A percentile compares a stretch with the other conserved stretches of the same genome.
Evolutionary conservation across 2,329 filamentous ascomycete species (phyloP).

Genomic region (Cladosporium sp.): DNA sequence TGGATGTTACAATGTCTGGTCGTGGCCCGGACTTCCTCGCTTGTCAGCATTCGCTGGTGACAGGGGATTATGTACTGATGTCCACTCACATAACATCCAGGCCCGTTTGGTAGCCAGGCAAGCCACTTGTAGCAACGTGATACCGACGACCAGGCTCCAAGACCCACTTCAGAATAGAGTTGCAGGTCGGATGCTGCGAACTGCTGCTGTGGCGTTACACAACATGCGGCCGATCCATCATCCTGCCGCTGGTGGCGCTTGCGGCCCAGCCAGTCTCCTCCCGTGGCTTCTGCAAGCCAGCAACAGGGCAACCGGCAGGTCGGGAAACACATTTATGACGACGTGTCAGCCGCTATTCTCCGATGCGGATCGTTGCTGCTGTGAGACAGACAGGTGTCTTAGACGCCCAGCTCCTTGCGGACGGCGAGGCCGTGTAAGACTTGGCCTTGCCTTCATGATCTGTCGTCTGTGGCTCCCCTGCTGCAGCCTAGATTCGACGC

Average conservation of each 20-base stretch:
- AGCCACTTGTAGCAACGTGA: conserved; percentile 3
- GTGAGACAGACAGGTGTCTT: conserved; percentile 6
- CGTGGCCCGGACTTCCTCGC: conserved; percentile 2
- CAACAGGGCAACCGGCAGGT: background rate
- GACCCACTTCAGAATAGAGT: conserved; percentile 5
- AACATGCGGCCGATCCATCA: conserved; percentile 2
- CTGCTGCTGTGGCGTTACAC: conserved; percentile 8
- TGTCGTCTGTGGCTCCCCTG: background rate
- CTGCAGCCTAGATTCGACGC: background rate
- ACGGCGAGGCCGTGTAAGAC: background rate
- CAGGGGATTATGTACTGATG: background rate
- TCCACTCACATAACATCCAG: background rate
- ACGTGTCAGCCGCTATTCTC: conserved; percentile 11
- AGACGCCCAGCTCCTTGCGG: conserved; percentile 5
- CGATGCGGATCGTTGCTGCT: conserved; percentile 3
- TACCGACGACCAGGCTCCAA: conserved; percentile 3
- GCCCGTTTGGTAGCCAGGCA: background rate
- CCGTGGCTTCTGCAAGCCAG: background rate
- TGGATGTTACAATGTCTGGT: background rate
- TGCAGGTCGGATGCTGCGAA: conserved; percentile 11
- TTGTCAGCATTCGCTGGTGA: background rate
- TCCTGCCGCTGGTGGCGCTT: background rate
- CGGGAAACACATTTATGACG: conserved; percentile 5
- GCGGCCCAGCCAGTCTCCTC: background rate
- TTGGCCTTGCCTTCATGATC: background rate